These are phyloP conservation scores for Asterella californica DNA, from an alignment of 225 moss, liverwort and hornwort species.

Conservation along the genomic window DNA sequence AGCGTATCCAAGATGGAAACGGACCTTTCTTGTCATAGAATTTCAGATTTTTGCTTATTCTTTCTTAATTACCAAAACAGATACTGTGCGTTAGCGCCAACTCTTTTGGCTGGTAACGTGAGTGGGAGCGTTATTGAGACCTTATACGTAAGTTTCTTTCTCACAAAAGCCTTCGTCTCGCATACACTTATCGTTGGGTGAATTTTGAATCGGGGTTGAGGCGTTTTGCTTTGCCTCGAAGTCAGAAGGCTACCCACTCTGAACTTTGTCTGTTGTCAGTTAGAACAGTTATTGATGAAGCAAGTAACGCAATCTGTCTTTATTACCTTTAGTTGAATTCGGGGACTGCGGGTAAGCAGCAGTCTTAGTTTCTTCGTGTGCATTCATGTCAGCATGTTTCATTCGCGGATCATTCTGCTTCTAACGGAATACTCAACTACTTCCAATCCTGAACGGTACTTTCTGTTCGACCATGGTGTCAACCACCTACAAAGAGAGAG, in stretches of 20 bases:
- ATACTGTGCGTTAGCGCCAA: constrained; percentile 79
- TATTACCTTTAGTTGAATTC: background rate
- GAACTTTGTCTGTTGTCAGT: background rate
- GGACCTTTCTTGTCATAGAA: background rate
- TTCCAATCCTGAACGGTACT: background rate
- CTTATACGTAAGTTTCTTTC: constrained; percentile 54
- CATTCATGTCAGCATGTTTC: background rate
- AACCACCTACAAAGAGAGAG: background rate
- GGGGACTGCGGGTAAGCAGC: background rate
- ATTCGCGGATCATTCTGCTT: background rate
- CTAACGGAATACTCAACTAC: background rate
- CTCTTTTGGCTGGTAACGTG: constrained; percentile 64
- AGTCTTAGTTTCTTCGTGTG: background rate
- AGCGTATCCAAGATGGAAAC: background rate
- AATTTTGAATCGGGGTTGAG: background rate
- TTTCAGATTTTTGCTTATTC: constrained; percentile 3
- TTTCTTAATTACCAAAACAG: constrained; percentile 25
- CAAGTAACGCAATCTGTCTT: background rate
- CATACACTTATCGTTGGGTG: background rate
- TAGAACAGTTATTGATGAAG: background rate
- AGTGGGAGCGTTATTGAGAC: constrained; percentile 58
- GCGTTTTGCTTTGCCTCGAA: background rate
- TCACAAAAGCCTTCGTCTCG: background rate
- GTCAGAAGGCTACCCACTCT: background rate
- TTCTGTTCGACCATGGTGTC: background rate